Base-by-base conservation (phyloP, 148 eudicot genomes). In the Persicaria maculosa region DNA sequence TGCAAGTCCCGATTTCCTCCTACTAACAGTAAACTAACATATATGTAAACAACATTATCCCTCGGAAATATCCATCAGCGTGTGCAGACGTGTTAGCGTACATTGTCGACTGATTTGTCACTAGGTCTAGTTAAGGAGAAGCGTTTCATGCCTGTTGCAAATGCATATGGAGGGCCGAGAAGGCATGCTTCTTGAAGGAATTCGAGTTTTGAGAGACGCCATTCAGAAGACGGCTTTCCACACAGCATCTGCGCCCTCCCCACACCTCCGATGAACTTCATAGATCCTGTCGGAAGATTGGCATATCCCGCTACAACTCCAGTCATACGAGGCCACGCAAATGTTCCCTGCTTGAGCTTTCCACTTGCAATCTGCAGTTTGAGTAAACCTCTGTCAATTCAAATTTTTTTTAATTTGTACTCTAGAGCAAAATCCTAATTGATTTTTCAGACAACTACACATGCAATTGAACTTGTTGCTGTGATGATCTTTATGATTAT, bases 291-390 rank as follows among this genome's bases (percentile, higher is more conserved):
- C 91, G 9, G 84, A 91, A 4, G 97, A 87, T n/a, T 87, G 81
- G 67, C 97, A 91, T 71, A 91, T 89, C 11, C 97, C 97, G 70
- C 93, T 87, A 77, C 97, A 91, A 40, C 74, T 87, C 97, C 97
- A 91, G 69, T 91, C 97, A 12, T 87, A 91, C n/a, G 97, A 87
- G 57, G 97, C 97, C 31, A 86, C 91, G 68, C 97, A 89, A 4
- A 79, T 73, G 72, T 91, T 91, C 4, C 97, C 97, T 17, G 93
- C 97, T 75, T 89, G 97, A 69, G 97, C 97, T 83, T 89, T 91
- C 97, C 93, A 89, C 75, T 91, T 93, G 65, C 97, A 91, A 77
- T 91, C 97, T 91, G 85, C 54, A 70, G 50, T 11, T 47, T 31
- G 40, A 31, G 40, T 31, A 31, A 31, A 31, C 40, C 40, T 2